Conservation (phyloP, 1,284 basidiomycete genomes). For the Puccinia coronata region DNA sequence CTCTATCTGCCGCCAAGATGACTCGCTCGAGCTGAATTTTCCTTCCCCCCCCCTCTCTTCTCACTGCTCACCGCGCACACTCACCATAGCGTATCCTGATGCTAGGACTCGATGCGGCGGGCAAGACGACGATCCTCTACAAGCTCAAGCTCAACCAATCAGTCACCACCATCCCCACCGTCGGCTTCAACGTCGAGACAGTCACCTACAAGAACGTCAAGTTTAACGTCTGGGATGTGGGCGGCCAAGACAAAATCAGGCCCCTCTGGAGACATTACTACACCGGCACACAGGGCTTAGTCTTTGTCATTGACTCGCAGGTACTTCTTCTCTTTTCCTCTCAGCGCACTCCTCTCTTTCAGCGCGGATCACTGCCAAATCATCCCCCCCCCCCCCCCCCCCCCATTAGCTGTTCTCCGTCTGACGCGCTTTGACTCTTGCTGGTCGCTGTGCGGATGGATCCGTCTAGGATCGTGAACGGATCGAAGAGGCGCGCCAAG, state of each 20-base stretch:
- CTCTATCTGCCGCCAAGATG: neutral
- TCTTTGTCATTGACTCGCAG: constrained; percentile 68
- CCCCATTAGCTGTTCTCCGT: no score
- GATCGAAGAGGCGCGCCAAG: constrained; percentile 93
- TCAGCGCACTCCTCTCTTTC: neutral
- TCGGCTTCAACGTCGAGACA: constrained; percentile 62
- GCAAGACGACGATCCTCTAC: constrained; percentile 75
- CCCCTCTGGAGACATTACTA: constrained; percentile 91
- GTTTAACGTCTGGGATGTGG: constrained; percentile 60
- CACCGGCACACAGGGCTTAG: constrained; percentile 66
- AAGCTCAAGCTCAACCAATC: constrained; percentile 62
- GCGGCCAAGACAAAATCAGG: constrained; percentile 62
- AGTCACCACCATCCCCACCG: constrained; percentile 62
- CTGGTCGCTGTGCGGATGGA: neutral
- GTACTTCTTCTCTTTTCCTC: neutral
- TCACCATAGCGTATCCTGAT: constrained; percentile 55
- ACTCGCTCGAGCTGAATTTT: neutral
- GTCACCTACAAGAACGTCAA: constrained; percentile 62
- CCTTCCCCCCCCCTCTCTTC: neutral
- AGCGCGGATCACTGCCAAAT: no score
- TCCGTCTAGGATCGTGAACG: constrained; percentile 75
- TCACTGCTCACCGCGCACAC: no score
- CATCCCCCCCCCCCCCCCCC: no score
- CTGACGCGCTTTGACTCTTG: no score
- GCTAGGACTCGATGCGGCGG: constrained; percentile 64